Base-by-base conservation (phyloP, 495 filamentous ascomycete species). In the Tuber aestivum region DNA sequence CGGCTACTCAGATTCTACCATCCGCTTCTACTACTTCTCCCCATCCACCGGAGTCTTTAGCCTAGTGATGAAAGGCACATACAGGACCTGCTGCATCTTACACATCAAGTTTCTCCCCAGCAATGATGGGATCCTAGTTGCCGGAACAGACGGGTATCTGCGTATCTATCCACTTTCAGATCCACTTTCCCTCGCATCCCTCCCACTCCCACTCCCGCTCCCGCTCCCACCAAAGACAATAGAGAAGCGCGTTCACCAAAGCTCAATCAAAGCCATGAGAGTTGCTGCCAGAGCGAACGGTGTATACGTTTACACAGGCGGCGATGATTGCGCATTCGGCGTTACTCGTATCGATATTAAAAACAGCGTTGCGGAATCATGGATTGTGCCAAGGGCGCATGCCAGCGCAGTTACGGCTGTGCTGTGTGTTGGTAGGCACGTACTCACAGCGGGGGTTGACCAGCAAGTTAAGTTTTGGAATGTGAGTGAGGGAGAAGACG, bases 401-500 rank as follows among this genome's bases (percentile, higher is more conserved):
- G 90, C 93, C 3, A 91, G 93, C 0, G 93, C 93, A 0, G 85
- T 97, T 0, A 95, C 92, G 0, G 90, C 90, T 0, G 76, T 94
- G 0, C 86, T 86, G 8, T 80, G 90, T 20, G 76, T 92, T 40
- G 77, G 72, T 3, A 65, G 72, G 1, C 41, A 76, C n/a, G 75
- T 93, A 3, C 88, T 89, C 9, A 91, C 89, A 2, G 88, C 89
- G 0, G 90, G 93, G 40, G 94, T 92, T 74, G 95, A 97, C 81
- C 94, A 97, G 85, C 87, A 90, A 35, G 81, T 97, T 73, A 93
- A 92, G 81, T 77, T 91, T 3, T 97, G 95, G 94, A 84, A 88
- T 71, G 76, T 85, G 9, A 74, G 44, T 18, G 70, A 68, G 79
- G 78, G 44, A 35, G 68, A 69, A 27, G 21, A 72, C 50, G 16